Conservation (phyloP, 306 rosid genomes). For the barrel medic (Medicago truncatula) region MtrunA17r5.0-ANR NC_053047.1:457501-458000, state of each 20-base stretch:
- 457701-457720: constrained; percentile 89
- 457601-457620: constrained; percentile 62
- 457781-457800: constrained; percentile 37
- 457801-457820: constrained; percentile 27
- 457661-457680: constrained; percentile 23
- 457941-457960: constrained; percentile 58
- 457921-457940: constrained; percentile 83
- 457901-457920: constrained; percentile 85
- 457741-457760: constrained; percentile 53
- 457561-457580: constrained; percentile 73
- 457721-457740: constrained; percentile 52
- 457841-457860: constrained; percentile 26
- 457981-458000: constrained; percentile 65
- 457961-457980: constrained; percentile 68
- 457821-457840: constrained; percentile 35
- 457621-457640: constrained; percentile 34
- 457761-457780: constrained; percentile 43
- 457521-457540: constrained; percentile 82
- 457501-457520: constrained; percentile 72
- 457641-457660: constrained; percentile 22
- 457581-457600: constrained; percentile 88
- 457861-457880: constrained; percentile 83
- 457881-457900: constrained; percentile 86
- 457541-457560: constrained; percentile 88
- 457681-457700: constrained; percentile 77